phyloP scores from a whole-genome alignment of 1,139 yeast species.

The Scheffersomyces illinoinensis region DNA sequence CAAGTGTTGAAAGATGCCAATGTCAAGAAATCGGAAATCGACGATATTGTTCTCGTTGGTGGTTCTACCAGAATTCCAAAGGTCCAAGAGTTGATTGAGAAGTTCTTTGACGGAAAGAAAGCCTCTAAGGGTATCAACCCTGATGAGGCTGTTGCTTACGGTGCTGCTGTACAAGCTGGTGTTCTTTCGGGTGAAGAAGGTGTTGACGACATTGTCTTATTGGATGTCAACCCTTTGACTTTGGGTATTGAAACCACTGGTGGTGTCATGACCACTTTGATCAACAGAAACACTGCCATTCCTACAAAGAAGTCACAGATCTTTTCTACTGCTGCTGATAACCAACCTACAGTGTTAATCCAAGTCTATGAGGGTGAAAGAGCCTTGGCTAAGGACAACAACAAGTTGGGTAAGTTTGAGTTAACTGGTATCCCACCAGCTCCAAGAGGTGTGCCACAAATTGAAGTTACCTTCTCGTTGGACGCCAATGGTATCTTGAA shows the following conservation, averaged over 20 bases:
- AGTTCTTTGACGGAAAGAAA: conserved; percentile 88
- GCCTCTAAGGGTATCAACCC: conserved; percentile 96
- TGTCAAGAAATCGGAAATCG: conserved; percentile 77
- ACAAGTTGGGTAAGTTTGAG: conserved; percentile 48
- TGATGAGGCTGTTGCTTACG: conserved; percentile 65
- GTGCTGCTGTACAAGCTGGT: conserved; percentile 83
- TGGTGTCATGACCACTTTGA: conserved; percentile 51
- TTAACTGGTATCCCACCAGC: conserved; percentile 51
- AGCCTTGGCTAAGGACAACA: conserved; percentile 48
- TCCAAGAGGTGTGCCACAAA: conserved; percentile 53
- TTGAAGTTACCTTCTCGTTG: conserved; percentile 47
- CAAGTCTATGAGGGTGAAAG: conserved; percentile 53
- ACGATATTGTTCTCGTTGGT: conserved; percentile 93
- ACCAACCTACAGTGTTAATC: conserved; percentile 49
- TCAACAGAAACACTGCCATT: conserved; percentile 49
- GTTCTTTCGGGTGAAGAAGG: conserved; percentile 76
- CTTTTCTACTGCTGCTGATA: conserved; percentile 50
- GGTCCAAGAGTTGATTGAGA: conserved; percentile 87
- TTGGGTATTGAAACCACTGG: conserved; percentile 53
- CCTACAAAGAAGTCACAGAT: conserved; percentile 51
- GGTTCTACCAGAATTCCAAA: conserved; percentile 98
- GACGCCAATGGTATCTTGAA: conserved; percentile 52
- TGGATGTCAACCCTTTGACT: conserved; percentile 51
- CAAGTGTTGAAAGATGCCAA: conserved; percentile 89
- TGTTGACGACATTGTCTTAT: conserved; percentile 49